Base-by-base conservation (phyloP, 345 rosid genomes). In the Raphanus raphanistrum region DNA sequence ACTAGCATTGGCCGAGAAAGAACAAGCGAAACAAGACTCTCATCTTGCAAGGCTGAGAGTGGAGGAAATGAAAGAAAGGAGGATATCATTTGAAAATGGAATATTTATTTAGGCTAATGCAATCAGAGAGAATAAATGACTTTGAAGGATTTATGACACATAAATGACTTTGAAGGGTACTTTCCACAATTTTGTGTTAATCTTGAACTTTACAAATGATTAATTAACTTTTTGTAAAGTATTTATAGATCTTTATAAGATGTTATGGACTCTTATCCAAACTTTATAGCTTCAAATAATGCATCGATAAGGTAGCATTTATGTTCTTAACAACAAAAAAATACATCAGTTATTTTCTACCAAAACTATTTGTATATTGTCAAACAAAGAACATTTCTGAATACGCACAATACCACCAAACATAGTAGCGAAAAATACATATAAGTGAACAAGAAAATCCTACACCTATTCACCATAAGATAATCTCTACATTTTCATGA, bases 1-100 rank as follows among this genome's bases (percentile, higher is more conserved):
- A n/a, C n/a, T n/a, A n/a, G n/a, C n/a, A n/a, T n/a, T n/a, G n/a
- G n/a, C n/a, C n/a, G n/a, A n/a, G n/a, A n/a, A n/a, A n/a, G n/a
- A n/a, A 21, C 21, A 28, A 28, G 31, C 98, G 3, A 90, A 84
- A 82, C 98, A 94, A 80, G 98, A 94, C 75, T 89, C 97, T 3
- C 92, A 94, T 38, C 93, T 94, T 8, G 97, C 89, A 16, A 85
- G 83, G 79, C 88, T 94, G 16, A 87, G 95, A 66, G 92, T 89
- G 66, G 93, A 90, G 72, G 97, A 94, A 81, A 85, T 94, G 87
- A 21, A 21, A 21, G 1, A 21, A 21, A 21, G 21, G 21, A 21
- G 0, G 21, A 21, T 21, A 21, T 21, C 21, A 21, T 21, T 21
- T 21, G 21, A 21, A 86, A 82, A 89, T 91, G 97, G 98, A 90